Conservation (phyloP, 768 basidiomycete species). For the Hericium rajendrae region DNA sequence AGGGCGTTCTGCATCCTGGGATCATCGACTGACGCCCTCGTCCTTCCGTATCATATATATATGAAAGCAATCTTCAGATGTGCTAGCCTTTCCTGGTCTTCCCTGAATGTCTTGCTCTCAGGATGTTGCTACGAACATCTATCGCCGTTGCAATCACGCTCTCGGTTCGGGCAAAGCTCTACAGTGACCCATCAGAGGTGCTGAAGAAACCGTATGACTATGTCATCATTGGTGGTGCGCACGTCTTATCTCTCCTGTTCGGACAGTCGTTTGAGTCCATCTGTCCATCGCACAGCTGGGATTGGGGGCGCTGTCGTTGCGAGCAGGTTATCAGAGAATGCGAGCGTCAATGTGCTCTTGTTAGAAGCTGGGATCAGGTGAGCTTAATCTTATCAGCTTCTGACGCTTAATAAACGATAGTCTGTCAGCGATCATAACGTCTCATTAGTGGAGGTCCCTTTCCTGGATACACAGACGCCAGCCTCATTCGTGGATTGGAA, state of each 20-base stretch:
- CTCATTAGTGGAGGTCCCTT: background rate
- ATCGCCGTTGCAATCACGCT: background rate
- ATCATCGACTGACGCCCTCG: too few species aligned
- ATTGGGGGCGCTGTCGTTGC: slow-evolving; percentile 12
- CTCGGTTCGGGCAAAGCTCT: background rate
- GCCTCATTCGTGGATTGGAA: slow-evolving; percentile 13
- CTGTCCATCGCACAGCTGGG: slow-evolving; percentile 3
- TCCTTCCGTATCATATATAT: background rate
- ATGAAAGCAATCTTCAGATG: background rate
- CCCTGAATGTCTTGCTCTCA: background rate
- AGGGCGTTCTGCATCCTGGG: too few species aligned
- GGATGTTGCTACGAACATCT: background rate
- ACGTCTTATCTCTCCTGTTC: too few species aligned
- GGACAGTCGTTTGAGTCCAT: background rate
- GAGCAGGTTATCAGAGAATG: slow-evolving; percentile 10
- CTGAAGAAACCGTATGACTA: background rate
- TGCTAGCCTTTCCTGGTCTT: background rate
- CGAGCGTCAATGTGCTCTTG: slow-evolving; percentile 7
- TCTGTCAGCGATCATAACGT: background rate
- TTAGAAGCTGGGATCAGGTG: slow-evolving; percentile 13
- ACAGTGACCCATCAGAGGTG: background rate
- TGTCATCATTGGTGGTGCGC: slow-evolving; percentile 2
- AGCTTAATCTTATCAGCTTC: slow-evolving; percentile 2
- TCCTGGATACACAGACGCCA: background rate
- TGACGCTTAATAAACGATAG: background rate